These are phyloP conservation scores for Arthrobotrys sinensis DNA, from an alignment of 2,329 filamentous ascomycete species.

Conservation along the genomic window DNA sequence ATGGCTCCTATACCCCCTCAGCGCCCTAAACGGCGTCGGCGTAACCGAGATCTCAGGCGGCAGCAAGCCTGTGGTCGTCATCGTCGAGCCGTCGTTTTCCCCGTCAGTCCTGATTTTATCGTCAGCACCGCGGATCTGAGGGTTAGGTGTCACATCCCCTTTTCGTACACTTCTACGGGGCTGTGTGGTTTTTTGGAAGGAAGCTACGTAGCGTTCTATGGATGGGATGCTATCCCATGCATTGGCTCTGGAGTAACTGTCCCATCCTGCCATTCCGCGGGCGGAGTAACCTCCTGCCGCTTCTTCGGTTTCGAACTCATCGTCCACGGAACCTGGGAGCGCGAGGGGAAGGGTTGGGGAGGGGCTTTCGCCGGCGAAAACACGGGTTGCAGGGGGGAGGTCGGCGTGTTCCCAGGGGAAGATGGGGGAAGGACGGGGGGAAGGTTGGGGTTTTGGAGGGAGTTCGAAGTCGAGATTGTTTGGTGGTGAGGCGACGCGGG, in stretches of 20 bases:
- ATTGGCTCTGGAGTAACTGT: conserved; percentile 81
- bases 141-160: conserved; percentile 50
- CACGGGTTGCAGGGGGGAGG: conserved; percentile 71
- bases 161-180: conserved; percentile 24
- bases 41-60: conserved; percentile 63
- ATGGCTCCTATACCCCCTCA: conserved; percentile 59
- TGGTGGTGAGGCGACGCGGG: conserved; percentile 84
- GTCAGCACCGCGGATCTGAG: conserved; percentile 27
- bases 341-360: conserved; percentile 60
- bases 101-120: conserved; percentile 29
- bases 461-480: conserved; percentile 91
- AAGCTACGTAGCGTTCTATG: conserved; percentile 88
- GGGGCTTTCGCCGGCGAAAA: conserved; percentile 75
- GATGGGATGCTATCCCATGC: conserved; percentile 94
- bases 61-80: background rate
- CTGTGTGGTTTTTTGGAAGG: conserved; percentile 65
- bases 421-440: conserved; percentile 71
- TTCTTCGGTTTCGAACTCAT: conserved; percentile 63
- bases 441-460: conserved; percentile 69
- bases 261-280: conserved; percentile 74
- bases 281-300: conserved; percentile 25
- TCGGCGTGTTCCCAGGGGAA: conserved; percentile 86
- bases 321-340: conserved; percentile 64
- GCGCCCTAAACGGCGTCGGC: conserved; percentile 62
- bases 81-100: conserved; percentile 11